Evolutionary conservation across 441 rosid genomes (phyloP), one percentile per base, ranked within the genome.

Genomic region (Erodium chrysanthum): DNA sequence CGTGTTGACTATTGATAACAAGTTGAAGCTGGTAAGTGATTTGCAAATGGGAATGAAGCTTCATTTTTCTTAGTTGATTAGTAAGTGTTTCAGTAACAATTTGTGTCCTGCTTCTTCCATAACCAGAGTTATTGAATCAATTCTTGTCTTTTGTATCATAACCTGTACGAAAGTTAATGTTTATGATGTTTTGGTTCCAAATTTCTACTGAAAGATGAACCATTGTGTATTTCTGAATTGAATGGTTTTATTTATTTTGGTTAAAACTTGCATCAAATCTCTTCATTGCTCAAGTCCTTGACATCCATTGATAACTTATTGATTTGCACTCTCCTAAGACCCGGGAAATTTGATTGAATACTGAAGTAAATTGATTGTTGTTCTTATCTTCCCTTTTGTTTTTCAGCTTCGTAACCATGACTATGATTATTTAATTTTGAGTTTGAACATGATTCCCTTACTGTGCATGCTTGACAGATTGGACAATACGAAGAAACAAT

Each of bases 401-500:
- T 35, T 5, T 7, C 10, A 64, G 23, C 23, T 59, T 33, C 0
- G 6, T 59, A 20, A 17, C 17, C 15, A 18, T 48, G 15, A 22
- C 33, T 2, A 6, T 35, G 31, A 29, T 22, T 56, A 3, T 11
- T 33, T 42, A 6, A 35, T 20, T 7, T 25, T 20, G 64, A 60
- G 7, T 60, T 12, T 6, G 8, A 12, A 11, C 15, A 3, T 60
- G 5, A 15, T 5, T 61, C 3, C 29, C 3, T 5, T 4, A 14
- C 14, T 21, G 12, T 58, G 11, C 14, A 21, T 12, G 17, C 27
- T 40, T 72, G 50, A 60, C 84, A 86, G 89, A 79, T 86, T 56
- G 88, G 86, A 69, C 79, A 80, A 65, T 86, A 86, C 25, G 85
- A 84, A 76, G 89, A 86, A 77, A 83, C 87, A 50, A 76, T 83